phyloP scores from a whole-genome alignment of 2,329 filamentous ascomycete species.

The Massarina eburnea region DNA sequence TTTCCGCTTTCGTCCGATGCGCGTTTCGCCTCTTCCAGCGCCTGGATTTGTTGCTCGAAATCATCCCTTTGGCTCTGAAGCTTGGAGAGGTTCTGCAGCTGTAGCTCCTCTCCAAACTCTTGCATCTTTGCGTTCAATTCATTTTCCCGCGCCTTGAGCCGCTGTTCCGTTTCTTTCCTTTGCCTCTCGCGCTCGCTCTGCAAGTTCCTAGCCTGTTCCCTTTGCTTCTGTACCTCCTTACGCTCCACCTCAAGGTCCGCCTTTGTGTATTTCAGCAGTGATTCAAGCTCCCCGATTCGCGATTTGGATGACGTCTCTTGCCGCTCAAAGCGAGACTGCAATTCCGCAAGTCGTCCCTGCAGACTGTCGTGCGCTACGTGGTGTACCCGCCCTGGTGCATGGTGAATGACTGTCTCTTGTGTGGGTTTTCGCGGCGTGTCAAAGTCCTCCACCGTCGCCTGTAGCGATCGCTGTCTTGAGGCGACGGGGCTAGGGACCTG shows the following conservation, averaged over 20 bases:
- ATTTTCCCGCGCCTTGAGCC: conserved; percentile 22
- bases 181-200: conserved; percentile 20
- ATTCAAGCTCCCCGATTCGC: conserved; percentile 39
- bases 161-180: conserved; percentile 10
- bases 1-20: conserved; percentile 14
- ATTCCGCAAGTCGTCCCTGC: conserved; percentile 21
- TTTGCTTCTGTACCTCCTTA: conserved; percentile 32
- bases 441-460: conserved; percentile 40
- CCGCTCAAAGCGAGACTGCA: conserved; percentile 29
- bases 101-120: conserved; percentile 32
- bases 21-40: conserved; percentile 19
- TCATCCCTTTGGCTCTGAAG: conserved; percentile 29
- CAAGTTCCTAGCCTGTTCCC: conserved; percentile 21
- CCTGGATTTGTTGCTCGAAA: conserved; percentile 21
- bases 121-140: conserved; percentile 25
- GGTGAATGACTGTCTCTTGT: conserved; percentile 38
- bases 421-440: conserved; percentile 41
- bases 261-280: conserved; percentile 35
- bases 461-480: conserved; percentile 34
- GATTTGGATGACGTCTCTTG: conserved; percentile 30
- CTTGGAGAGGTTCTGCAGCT: conserved; percentile 23
- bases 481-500: conserved; percentile 29
- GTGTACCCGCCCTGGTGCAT: conserved; percentile 18
- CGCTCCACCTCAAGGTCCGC: conserved; percentile 34
- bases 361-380: conserved; percentile 14